Base-by-base conservation (phyloP, 306 rosid genomes). In the Trifolium fragiferum region DNA sequence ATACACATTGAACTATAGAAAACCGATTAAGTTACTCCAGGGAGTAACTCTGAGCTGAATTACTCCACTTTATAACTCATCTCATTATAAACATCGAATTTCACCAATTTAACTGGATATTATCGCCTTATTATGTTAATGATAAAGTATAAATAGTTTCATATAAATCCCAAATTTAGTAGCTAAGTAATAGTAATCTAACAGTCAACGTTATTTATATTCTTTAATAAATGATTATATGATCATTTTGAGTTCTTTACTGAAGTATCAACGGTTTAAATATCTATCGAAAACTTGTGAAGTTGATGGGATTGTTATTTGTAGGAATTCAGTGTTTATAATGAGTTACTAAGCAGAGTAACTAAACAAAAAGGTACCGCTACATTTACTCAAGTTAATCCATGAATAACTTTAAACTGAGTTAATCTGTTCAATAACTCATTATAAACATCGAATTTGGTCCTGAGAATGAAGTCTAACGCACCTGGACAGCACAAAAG, bases 401-500 rank as follows among this genome's bases (percentile, higher is more conserved):
- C 49, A 43, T 4, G 49, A 43, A 12, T 43, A 43, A 12, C 49
- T 43, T 14, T 43, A n/a, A 43, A 43, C 49, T 3, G 5, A 12
- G n/a, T 43, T 43, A 43, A 43, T 43, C 49, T 14, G 14, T n/a
- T 33, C 3, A 4, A 3, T 4, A 16, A 7, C 5, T 49, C 10
- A 3, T 7, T 2, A 8, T 8, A n/a, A 51, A 3, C 12, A 18
- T 16, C 8, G 10, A 51, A 16, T 18, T 51, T 9, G 59, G 19
- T 44, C 50, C 23, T 51, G 25, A 51, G 23, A 51, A 60, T 60
- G 66, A 64, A 37, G 16, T 23, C 3, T 51, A 66, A 51, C 66
- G 68, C 55, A 94, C 98, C 97, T 94, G 97, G 72, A 94, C 85
- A 44, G 98, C 78, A 74, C 76, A 76, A 8, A 87, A 68, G 0